Conservation (phyloP, 257 asterid genomes). For the Solanum etuberosum region DNA sequence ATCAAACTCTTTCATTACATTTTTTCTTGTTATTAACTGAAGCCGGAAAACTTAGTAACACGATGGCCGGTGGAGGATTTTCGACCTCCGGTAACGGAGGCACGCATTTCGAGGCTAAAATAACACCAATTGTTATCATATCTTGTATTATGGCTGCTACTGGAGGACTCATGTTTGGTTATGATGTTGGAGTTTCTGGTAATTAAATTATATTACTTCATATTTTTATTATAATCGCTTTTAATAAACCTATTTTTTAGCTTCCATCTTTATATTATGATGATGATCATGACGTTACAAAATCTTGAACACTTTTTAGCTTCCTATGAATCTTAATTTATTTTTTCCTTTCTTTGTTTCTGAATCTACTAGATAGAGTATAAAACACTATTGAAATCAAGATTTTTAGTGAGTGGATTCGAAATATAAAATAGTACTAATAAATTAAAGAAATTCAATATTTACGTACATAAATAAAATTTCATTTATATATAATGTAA, state of each 20-base stretch:
- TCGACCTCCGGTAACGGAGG: constrained; percentile 40
- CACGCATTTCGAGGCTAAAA: constrained; percentile 62
- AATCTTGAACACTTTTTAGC: neutral
- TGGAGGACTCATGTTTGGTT: constrained; percentile 90
- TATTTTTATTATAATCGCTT: neutral
- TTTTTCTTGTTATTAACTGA: neutral
- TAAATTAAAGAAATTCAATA: neutral
- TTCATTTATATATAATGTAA: neutral
- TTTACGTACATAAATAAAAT: neutral
- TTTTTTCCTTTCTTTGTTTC: neutral
- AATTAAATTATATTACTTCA: neutral
- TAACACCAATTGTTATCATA: constrained; percentile 65
- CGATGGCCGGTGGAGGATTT: constrained; percentile 69
- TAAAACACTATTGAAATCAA: neutral
- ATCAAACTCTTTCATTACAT: neutral
- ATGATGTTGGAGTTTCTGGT: constrained; percentile 79
- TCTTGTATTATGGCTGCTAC: constrained; percentile 84
- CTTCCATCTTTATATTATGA: neutral
- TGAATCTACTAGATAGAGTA: neutral
- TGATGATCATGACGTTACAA: neutral
- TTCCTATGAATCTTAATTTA: neutral
- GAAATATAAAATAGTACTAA: neutral
- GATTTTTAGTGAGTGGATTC: neutral
- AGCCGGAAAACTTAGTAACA: neutral
- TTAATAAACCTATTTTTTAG: neutral